phyloP scores from a whole-genome alignment of 331 rosid species.

The Arachis monticola region DNA sequence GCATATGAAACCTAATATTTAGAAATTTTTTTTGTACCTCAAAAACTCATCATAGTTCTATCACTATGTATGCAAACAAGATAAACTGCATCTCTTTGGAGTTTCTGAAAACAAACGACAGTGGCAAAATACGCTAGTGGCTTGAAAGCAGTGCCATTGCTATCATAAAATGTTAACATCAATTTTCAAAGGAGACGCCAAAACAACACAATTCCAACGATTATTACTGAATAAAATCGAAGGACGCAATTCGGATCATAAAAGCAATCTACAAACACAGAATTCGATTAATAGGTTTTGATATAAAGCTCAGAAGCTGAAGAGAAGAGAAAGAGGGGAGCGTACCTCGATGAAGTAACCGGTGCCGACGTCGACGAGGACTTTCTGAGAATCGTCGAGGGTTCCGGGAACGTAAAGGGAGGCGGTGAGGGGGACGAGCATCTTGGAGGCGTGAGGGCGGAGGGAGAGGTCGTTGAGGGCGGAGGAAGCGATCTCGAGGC shows the following conservation, averaged over 20 bases:
- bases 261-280: neutral
- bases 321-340: conserved; percentile 28
- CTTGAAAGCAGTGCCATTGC: neutral
- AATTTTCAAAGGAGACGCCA: neutral
- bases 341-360: conserved; percentile 90
- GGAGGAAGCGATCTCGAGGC: conserved; percentile 81
- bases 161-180: neutral
- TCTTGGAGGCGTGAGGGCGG: conserved; percentile 72
- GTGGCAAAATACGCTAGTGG: neutral
- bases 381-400: conserved; percentile 72
- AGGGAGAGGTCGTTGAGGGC: conserved; percentile 89
- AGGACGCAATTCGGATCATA: neutral
- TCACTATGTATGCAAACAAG: neutral
- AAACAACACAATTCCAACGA: neutral
- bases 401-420: conserved; percentile 92
- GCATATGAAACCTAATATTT: neutral
- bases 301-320: neutral
- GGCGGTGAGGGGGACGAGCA: conserved; percentile 94
- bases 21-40: neutral
- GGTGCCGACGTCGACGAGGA: conserved; percentile 92
- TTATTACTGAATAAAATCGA: neutral
- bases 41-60: neutral
- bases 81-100: neutral
- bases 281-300: neutral
- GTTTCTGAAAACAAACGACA: neutral